These are phyloP conservation scores for Celoporthe dispersa DNA, from an alignment of 2,329 filamentous ascomycete genomes.

Conservation along the genomic window DNA sequence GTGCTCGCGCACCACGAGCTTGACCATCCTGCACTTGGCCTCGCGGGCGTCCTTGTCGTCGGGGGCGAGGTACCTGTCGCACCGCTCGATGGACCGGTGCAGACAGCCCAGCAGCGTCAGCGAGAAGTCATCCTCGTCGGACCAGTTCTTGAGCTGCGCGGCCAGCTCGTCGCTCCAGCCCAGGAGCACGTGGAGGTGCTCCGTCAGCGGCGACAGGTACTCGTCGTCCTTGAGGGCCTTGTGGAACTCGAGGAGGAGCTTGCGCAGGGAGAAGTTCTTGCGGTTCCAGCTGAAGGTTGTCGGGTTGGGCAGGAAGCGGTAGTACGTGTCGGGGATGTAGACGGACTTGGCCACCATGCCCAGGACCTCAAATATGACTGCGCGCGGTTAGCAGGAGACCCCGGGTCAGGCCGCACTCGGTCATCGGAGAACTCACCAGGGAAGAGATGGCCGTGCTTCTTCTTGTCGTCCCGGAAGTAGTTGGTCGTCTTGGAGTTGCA, in stretches of 20 bases:
- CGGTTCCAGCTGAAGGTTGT: conserved; percentile 60
- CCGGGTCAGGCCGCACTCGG: no score
- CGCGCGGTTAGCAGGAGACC: conserved; percentile 31
- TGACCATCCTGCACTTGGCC: conserved; percentile 43
- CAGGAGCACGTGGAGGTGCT: conserved; percentile 28
- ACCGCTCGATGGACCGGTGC: conserved; percentile 46
- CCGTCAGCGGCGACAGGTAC: conserved; percentile 6
- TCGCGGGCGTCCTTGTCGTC: conserved; percentile 4
- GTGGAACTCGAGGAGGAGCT: conserved; percentile 46
- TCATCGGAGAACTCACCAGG: conserved; percentile 51
- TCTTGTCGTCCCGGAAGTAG: conserved; percentile 45
- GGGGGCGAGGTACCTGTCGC: conserved; percentile 47
- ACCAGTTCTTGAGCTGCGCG: conserved; percentile 26
- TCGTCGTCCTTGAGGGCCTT: conserved; percentile 36
- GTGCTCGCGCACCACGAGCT: conserved; percentile 53
- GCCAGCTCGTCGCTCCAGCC: conserved; percentile 21
- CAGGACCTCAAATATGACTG: conserved; percentile 61
- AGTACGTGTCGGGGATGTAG: conserved; percentile 54
- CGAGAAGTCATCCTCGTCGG: conserved; percentile 34
- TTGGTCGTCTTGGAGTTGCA: conserved; percentile 58
- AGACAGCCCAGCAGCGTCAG: conserved; percentile 45
- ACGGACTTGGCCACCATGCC: conserved; percentile 60
- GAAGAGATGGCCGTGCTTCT: conserved; percentile 53
- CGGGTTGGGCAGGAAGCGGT: conserved; percentile 61
- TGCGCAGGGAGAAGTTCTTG: conserved; percentile 49